Base-by-base conservation (phyloP, 345 rosid genomes). In the Euphorbia tirucalli region DNA sequence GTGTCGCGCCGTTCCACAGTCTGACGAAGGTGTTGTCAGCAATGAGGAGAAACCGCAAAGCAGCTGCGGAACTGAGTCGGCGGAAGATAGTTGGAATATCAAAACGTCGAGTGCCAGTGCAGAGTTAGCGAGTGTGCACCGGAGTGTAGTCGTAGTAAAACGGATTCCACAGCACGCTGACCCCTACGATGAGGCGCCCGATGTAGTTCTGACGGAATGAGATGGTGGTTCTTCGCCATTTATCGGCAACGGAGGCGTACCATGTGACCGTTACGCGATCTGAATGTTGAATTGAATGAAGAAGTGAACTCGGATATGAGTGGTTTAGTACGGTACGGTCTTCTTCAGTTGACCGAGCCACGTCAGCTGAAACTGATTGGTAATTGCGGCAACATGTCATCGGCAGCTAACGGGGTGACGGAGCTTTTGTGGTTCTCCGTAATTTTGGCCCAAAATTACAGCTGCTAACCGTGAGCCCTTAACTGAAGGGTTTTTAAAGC, bases 91-190 rank as follows among this genome's bases (percentile, higher is more conserved):
- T 31, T 84, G 77, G n/a, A n/a, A n/a, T n/a, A n/a, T n/a, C n/a
- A n/a, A n/a, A n/a, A n/a, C n/a, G n/a, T n/a, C n/a, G n/a, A n/a
- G n/a, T n/a, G n/a, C n/a, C n/a, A n/a, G n/a, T n/a, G n/a, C n/a
- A n/a, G n/a, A n/a, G n/a, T n/a, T n/a, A n/a, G n/a, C n/a, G n/a
- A n/a, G n/a, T n/a, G n/a, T n/a, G n/a, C n/a, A n/a, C n/a, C 39
- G 39, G 39, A 35, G 39, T 35, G 75, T 43, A 52, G 39, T 30
- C 28, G 27, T 46, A 6, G 28, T 18, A 32, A 0, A 4, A 2
- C 7, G 77, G 73, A 49, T 21, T 31, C 85, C 85, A 77, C 9
- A 68, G 75, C 18, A 79, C 83, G 8, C 81, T 79, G 57, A 83
- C 21, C 16, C 85, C 79, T 11, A 83, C 79, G 61, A 79, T 75